phyloP scores from a whole-genome alignment of 2,329 filamentous ascomycete species.

The Fusarium aywerte region DNA sequence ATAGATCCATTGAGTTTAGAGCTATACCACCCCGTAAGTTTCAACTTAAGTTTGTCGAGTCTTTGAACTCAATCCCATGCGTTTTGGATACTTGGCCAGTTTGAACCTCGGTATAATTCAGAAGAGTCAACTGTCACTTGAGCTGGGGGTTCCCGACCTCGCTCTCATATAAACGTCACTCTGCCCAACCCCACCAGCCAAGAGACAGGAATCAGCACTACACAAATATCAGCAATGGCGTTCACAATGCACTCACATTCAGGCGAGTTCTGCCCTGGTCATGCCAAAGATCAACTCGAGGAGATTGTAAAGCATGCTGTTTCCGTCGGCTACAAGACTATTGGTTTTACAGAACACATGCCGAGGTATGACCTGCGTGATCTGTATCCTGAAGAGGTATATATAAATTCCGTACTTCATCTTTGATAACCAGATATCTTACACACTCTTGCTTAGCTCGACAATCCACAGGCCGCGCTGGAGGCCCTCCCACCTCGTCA shows the following conservation, averaged over 20 bases:
- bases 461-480: conserved; percentile 60
- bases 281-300: conserved; percentile 87
- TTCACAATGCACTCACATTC: conserved; percentile 99
- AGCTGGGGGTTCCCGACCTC: not conserved
- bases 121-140: not conserved
- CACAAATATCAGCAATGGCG: conserved; percentile 70
- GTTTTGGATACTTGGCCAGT: not conserved
- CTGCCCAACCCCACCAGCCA: not conserved
- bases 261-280: conserved; percentile 92
- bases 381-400: conserved; percentile 90
- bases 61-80: conserved; percentile 7
- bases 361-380: conserved; percentile 78
- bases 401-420: not conserved
- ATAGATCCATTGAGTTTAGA: conserved; percentile 16
- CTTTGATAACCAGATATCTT: not conserved
- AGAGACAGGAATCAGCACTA: not conserved
- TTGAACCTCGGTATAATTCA: not conserved
- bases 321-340: conserved; percentile 78
- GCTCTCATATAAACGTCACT: not conserved
- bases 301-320: conserved; percentile 85
- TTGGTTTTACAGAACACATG: conserved; percentile 96
- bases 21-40: conserved; percentile 2
- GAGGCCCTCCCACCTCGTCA: conserved; percentile 66
- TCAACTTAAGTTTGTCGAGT: conserved; percentile 11
- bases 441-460: conserved; percentile 54